Percentiles rank a stretch among this genome's conserved stretches.
Conservation (phyloP, 306 rosid genomes). For the Pyrus betulifolia region DNA sequence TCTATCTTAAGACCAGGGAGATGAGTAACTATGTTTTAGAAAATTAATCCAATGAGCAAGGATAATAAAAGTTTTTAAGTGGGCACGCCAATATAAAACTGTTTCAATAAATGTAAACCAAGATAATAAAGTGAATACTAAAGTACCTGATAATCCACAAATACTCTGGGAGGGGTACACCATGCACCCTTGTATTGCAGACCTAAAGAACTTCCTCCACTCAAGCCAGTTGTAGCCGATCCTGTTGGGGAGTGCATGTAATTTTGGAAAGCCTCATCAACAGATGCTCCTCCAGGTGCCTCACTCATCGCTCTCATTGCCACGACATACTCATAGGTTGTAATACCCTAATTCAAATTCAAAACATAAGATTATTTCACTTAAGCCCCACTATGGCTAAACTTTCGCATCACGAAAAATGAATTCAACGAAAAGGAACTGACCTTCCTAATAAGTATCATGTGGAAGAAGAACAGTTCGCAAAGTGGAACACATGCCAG, state of each 20-base stretch:
- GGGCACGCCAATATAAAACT: neutral
- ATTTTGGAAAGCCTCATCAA: slow-evolving; percentile 64
- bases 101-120: neutral
- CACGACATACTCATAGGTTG: slow-evolving; percentile 91
- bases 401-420: slow-evolving; percentile 16
- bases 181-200: slow-evolving; percentile 90
- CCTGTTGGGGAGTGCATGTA: slow-evolving; percentile 74
- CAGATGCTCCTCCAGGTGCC: slow-evolving; percentile 58
- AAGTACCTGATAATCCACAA: slow-evolving; percentile 91
- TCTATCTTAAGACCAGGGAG: neutral
- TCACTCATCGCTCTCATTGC: slow-evolving; percentile 97
- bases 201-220: slow-evolving; percentile 95
- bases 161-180: slow-evolving; percentile 97
- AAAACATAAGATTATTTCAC: slow-evolving; percentile 12
- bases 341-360: slow-evolving; percentile 68
- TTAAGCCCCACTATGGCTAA: neutral
- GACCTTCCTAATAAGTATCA: slow-evolving; percentile 93
- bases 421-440: slow-evolving; percentile 24
- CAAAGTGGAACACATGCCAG: slow-evolving; percentile 89
- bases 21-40: neutral
- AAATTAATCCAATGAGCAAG: neutral
- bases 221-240: slow-evolving; percentile 92
- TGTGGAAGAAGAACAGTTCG: slow-evolving; percentile 96
- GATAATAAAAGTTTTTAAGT: neutral
- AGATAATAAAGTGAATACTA: neutral